These are phyloP conservation scores for Tolypocladium ovalisporum DNA, from an alignment of 2,329 filamentous ascomycete genomes.

Conservation along the genomic window DNA sequence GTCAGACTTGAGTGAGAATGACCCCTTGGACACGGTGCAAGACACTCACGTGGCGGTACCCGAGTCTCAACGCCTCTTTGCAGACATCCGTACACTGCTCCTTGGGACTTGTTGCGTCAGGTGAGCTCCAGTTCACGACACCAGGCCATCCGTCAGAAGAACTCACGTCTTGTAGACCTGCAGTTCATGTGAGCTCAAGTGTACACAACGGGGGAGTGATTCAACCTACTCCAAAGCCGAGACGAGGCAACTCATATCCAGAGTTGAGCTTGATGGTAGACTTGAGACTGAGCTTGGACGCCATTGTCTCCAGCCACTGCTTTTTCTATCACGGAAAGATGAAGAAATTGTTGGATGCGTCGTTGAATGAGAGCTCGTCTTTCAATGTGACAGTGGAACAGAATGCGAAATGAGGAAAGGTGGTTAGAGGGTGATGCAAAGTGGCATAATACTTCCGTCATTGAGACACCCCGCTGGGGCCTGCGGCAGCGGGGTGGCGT, in stretches of 20 bases:
- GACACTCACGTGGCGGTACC: constrained; percentile 40
- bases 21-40: not conserved
- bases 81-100: constrained; percentile 23
- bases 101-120: constrained; percentile 13
- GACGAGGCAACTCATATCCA: constrained; percentile 38
- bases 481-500: not conserved
- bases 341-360: not conserved
- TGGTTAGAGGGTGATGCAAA: not conserved
- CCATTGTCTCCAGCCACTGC: constrained; percentile 36
- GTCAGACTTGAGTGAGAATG: not conserved
- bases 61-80: constrained; percentile 34
- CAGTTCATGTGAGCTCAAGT: constrained; percentile 1
- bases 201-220: not conserved
- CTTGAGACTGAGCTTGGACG: constrained; percentile 30
- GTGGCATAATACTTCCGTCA: not conserved
- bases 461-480: not conserved
- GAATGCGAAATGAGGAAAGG: not conserved
- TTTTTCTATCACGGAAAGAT: too few relatives aligned
- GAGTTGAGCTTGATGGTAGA: constrained; percentile 43
- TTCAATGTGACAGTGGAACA: not conserved
- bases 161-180: constrained; percentile 44
- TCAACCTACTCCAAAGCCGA: constrained; percentile 42
- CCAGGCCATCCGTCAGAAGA: not conserved
- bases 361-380: not conserved
- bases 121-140: not conserved